phyloP scores from a whole-genome alignment of 176 grass and related monocot genomes.

The Chrysopogon serrulatus region DNA sequence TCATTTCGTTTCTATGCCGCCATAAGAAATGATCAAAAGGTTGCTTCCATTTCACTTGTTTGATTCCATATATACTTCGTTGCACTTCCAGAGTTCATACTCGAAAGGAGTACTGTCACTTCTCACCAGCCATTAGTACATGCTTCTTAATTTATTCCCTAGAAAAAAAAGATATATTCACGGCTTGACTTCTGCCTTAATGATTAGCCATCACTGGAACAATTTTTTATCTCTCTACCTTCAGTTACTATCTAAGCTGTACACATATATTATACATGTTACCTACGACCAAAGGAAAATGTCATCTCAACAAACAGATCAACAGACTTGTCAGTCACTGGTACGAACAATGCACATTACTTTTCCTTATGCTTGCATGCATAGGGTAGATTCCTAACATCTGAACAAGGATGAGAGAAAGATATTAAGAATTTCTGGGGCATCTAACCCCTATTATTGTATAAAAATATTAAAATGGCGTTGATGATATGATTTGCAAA shows the following conservation, averaged over 20 bases:
- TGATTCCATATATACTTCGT: neutral
- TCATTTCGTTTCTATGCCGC: constrained; percentile 3
- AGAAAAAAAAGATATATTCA: neutral
- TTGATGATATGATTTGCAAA: neutral
- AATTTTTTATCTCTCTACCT: neutral
- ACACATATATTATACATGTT: neutral
- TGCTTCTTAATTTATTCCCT: neutral
- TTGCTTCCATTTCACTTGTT: constrained; percentile 30
- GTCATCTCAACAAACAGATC: neutral
- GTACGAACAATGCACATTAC: neutral
- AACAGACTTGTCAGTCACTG: constrained; percentile 13
- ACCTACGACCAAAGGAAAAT: constrained; percentile 12
- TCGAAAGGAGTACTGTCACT: neutral
- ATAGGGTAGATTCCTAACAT: neutral
- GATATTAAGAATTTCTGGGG: neutral
- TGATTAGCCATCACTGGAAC: neutral
- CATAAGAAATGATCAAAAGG: constrained; percentile 37
- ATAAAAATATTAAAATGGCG: neutral
- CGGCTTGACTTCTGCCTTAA: constrained; percentile 24
- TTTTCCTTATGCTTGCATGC: neutral
- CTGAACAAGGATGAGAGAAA: neutral
- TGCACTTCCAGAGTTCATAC: constrained; percentile 24
- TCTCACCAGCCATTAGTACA: neutral
- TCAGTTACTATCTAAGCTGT: constrained; percentile 8
- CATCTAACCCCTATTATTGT: neutral